These are phyloP conservation scores for Glycine latifolia DNA, from an alignment of 306 rosid species.

Conservation along the genomic window DNA sequence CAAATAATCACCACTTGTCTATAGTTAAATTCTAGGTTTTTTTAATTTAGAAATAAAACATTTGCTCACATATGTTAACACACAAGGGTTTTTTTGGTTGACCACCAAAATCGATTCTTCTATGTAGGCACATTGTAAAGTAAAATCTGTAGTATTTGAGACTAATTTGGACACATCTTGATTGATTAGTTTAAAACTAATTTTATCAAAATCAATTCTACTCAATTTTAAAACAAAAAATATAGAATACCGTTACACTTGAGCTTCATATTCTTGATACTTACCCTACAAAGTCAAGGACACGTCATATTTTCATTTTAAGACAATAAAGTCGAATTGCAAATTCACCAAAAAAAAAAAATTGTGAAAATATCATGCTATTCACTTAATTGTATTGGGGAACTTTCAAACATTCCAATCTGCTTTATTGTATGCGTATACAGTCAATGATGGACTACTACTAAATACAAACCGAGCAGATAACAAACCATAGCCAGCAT, in stretches of 20 bases:
- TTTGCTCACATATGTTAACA: too few species aligned
- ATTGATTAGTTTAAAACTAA: not conserved
- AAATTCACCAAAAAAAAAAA: not conserved
- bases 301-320: not conserved
- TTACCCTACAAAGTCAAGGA: not conserved
- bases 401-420: not conserved
- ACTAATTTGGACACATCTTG: not conserved
- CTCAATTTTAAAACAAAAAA: not conserved
- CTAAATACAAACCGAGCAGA: slow-evolving; percentile 7
- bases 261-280: slow-evolving; percentile 3
- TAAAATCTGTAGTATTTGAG: not conserved
- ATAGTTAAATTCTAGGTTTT: not conserved
- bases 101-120: not conserved
- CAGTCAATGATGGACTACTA: not conserved
- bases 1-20: not conserved
- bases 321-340: not conserved
- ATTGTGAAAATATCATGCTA: not conserved
- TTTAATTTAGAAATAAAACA: not conserved
- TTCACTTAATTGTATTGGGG: not conserved
- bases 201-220: not conserved
- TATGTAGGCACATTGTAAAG: not conserved
- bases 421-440: slow-evolving; percentile 3
- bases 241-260: not conserved
- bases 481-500: slow-evolving; percentile 28
- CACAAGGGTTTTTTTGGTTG: not conserved